Conservation (phyloP, 1,284 basidiomycete species). For the Sanghuangporus sanghuang region DNA sequence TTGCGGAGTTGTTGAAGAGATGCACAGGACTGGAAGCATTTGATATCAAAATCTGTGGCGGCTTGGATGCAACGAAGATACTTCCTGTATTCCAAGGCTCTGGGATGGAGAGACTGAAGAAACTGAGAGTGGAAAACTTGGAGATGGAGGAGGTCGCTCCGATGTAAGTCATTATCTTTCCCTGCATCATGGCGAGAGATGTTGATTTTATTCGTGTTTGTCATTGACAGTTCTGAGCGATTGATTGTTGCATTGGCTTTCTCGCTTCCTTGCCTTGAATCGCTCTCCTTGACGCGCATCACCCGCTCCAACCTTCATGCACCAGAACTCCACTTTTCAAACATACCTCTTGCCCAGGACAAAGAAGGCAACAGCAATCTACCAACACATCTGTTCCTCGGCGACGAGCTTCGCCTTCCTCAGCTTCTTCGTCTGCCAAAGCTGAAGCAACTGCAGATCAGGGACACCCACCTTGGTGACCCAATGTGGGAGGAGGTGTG, state of each 20-base stretch:
- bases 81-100: conserved; percentile 43
- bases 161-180: conserved; percentile 37
- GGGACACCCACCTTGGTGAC: conserved; percentile 67
- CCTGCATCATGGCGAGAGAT: neutral
- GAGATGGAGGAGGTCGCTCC: conserved; percentile 47
- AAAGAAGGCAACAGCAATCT: conserved; percentile 55
- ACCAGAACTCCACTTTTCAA: conserved; percentile 48
- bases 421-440: conserved; percentile 57
- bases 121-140: conserved; percentile 52
- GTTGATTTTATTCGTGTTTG: neutral
- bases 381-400: conserved; percentile 50
- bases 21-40: conserved; percentile 47
- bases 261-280: conserved; percentile 47
- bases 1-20: conserved; percentile 45
- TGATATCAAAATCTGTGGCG: conserved; percentile 46
- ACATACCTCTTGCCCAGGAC: conserved; percentile 51
- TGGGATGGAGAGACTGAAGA: conserved; percentile 37
- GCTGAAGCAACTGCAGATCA: conserved; percentile 56
- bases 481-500: conserved; percentile 38
- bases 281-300: conserved; percentile 56
- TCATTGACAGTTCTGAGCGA: conserved; percentile 53
- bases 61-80: conserved; percentile 40
- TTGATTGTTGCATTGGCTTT: conserved; percentile 65
- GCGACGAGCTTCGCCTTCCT: conserved; percentile 54
- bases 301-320: conserved; percentile 60